A percentile compares a stretch with the other conserved stretches of the same genome.
phyloP scores from a whole-genome alignment of 1,139 yeast genomes.

The Geotrichum klebahnii region DNA sequence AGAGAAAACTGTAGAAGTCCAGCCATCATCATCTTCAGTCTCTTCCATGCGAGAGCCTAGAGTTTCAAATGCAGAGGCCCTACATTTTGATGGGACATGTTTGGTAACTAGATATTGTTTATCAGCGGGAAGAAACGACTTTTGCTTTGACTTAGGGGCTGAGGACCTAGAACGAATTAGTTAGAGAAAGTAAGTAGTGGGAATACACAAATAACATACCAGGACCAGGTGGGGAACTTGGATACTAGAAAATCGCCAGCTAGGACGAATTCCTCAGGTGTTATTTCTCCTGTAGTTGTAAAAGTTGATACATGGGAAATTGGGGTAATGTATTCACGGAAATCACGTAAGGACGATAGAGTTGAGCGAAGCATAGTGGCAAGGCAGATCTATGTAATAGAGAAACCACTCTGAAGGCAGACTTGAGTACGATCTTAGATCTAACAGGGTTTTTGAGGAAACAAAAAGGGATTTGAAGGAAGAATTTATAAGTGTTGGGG shows the following conservation, averaged over 20 bases:
- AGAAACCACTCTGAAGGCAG: too few relatives aligned
- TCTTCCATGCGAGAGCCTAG: conserved; percentile 39
- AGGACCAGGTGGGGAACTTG: conserved; percentile 95
- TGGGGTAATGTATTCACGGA: conserved; percentile 80
- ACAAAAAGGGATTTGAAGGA: too few relatives aligned
- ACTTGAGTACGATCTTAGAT: too few relatives aligned
- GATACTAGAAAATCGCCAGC: conserved; percentile 91
- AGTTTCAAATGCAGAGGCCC: conserved; percentile 62
- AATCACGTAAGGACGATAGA: conserved; percentile 78
- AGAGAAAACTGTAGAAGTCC: conserved; percentile 39
- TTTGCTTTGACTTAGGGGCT: conserved; percentile 55
- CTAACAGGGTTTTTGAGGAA: too few relatives aligned
- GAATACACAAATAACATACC: conserved; percentile 45
- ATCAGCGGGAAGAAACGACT: conserved; percentile 75
- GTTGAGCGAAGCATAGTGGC: conserved; percentile 59
- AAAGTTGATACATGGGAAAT: conserved; percentile 79
- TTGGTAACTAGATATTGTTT: conserved; percentile 83
- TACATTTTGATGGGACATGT: conserved; percentile 79
- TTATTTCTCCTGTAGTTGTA: conserved; percentile 78
- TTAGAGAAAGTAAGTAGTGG: background rate
- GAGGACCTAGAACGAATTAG: conserved; percentile 39
- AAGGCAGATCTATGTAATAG: background rate
- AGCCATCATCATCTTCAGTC: conserved; percentile 53
- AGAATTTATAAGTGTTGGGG: too few relatives aligned
- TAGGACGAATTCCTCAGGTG: conserved; percentile 85